Percentiles rank a stretch among this genome's conserved stretches.
Evolutionary conservation across 2,329 filamentous ascomycete species (phyloP).

Genomic region (Botrytis squamosa): DNA sequence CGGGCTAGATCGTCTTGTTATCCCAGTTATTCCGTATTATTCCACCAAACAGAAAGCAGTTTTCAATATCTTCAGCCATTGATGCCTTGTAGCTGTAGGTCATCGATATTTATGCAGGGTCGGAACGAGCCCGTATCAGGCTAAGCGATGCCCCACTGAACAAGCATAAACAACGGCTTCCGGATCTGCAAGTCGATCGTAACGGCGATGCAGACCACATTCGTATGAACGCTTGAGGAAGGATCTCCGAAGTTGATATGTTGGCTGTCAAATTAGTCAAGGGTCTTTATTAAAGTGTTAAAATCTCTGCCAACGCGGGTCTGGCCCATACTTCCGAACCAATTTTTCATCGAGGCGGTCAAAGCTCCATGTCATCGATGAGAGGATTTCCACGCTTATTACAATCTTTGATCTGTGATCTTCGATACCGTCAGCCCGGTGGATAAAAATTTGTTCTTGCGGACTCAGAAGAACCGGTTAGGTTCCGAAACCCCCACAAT

Average conservation of each 20-base stretch:
- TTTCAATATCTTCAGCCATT: not conserved
- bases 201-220: constrained; percentile 3
- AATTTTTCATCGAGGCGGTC: not conserved
- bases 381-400: not conserved
- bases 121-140: not conserved
- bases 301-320: not conserved
- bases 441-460: not conserved
- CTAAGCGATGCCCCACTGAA: not conserved
- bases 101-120: not conserved
- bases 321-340: not conserved
- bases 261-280: not conserved
- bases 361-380: not conserved
- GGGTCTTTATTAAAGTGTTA: not conserved
- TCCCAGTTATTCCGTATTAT: not conserved
- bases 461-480: not conserved
- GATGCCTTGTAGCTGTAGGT: not conserved
- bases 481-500: not conserved
- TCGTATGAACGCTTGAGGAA: not conserved
- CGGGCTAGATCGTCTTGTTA: not conserved
- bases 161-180: not conserved
- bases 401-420: not conserved
- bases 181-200: not conserved
- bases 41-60: not conserved
- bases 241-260: not conserved
- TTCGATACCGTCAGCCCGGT: not conserved